These are phyloP conservation scores for Pseudotulostoma volvatum DNA, from an alignment of 495 filamentous ascomycete genomes.

Conservation along the genomic window DNA sequence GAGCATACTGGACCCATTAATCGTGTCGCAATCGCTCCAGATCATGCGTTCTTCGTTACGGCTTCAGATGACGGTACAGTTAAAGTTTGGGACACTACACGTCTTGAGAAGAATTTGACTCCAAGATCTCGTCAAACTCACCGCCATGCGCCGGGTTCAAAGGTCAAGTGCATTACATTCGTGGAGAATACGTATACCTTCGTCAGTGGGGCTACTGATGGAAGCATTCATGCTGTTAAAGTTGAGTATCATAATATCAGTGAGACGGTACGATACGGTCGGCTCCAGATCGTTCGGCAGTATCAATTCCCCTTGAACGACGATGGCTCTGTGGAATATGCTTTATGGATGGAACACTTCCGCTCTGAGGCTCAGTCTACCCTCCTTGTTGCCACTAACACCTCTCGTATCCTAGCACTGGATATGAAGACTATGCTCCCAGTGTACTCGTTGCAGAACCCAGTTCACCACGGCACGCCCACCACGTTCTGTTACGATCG, in stretches of 20 bases:
- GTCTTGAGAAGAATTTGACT: constrained; percentile 77
- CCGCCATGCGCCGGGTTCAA: constrained; percentile 49
- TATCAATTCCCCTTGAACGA: constrained; percentile 48
- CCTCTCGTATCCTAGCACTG: constrained; percentile 61
- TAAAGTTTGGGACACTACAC: constrained; percentile 82
- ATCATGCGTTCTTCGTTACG: constrained; percentile 90
- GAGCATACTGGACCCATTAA: constrained; percentile 78
- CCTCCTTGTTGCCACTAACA: constrained; percentile 74
- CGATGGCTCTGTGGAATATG: constrained; percentile 42
- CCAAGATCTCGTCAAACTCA: constrained; percentile 81
- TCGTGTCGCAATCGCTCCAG: constrained; percentile 66
- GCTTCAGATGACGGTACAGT: constrained; percentile 84
- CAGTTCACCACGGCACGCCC: constrained; percentile 82
- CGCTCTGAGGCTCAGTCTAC: constrained; percentile 66
- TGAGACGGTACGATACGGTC: constrained; percentile 55
- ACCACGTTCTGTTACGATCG: constrained; percentile 83
- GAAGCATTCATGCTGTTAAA: constrained; percentile 75
- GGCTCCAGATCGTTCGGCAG: constrained; percentile 56
- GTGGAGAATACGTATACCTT: constrained; percentile 91
- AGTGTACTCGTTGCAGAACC: constrained; percentile 69
- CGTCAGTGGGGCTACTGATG: constrained; percentile 76
- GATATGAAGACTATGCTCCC: constrained; percentile 79
- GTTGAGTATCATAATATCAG: constrained; percentile 54
- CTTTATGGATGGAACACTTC: constrained; percentile 85
- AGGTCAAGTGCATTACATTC: constrained; percentile 69